phyloP scores from a whole-genome alignment of 495 filamentous ascomycete species.

The Hyaloscypha bicolor region DNA sequence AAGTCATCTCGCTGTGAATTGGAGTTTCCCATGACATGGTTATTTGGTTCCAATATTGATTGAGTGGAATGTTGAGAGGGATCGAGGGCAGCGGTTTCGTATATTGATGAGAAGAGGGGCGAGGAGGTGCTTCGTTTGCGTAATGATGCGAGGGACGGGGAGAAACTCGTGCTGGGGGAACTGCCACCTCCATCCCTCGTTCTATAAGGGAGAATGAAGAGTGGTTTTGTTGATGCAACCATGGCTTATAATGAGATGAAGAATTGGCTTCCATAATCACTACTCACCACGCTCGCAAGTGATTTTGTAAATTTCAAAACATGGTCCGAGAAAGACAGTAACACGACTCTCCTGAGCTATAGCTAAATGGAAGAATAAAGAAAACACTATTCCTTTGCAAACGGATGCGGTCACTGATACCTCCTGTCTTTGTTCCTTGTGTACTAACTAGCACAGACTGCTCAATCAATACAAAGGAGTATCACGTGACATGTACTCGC shows the following conservation, averaged over 20 bases:
- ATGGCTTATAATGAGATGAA: not conserved
- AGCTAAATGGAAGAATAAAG: not conserved
- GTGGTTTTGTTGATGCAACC: not conserved
- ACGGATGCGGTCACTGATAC: not conserved
- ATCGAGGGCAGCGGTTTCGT: not conserved
- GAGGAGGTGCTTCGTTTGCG: not conserved
- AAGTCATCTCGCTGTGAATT: not conserved
- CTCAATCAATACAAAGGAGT: not conserved
- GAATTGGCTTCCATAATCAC: not conserved
- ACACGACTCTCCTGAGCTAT: not conserved
- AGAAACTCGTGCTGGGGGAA: not conserved
- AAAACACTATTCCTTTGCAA: not conserved
- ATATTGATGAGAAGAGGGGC: not conserved
- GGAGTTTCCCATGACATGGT: constrained; percentile 1
- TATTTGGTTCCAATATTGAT: not conserved
- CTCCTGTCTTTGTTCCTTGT: not conserved
- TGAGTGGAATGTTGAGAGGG: not conserved
- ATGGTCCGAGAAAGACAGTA: not conserved
- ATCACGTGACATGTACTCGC: not conserved
- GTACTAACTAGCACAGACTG: not conserved
- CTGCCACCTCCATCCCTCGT: not conserved
- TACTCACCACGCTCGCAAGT: not conserved
- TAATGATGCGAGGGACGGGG: not conserved
- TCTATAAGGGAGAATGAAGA: not conserved
- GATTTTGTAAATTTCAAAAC: not conserved